Base-by-base conservation (phyloP, 106 monocot genomes). In the Chionographis japonica region DNA sequence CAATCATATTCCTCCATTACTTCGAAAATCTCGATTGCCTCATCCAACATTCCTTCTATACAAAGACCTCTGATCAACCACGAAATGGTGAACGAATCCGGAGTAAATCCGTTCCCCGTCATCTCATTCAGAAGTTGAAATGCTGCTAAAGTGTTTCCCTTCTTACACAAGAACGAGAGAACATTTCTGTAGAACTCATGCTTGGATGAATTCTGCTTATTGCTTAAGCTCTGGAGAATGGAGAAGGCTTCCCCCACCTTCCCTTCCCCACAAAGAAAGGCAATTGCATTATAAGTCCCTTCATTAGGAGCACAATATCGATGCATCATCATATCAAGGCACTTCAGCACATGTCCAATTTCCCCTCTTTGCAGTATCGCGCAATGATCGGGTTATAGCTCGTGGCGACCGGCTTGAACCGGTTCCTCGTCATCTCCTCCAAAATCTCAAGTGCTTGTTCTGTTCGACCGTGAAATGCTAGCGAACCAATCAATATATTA, bases 311-410 rank as follows among this genome's bases (percentile, higher is more conserved):
- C 4, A 68, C 85, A 83, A 51, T 77, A 54, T 50, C 68, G 59
- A 41, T 72, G 61, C 58, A 74, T 62, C 94, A 94, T 94, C 69
- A 66, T 70, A 8, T 88, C 81, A n/a, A 95, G 78, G 40, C 78
- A 81, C 14, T 75, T 72, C 2, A 72, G 52, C 37, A 80, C 75
- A 83, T 78, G 37, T 84, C 73, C 62, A 95, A 54, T 13, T 77
- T 77, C 42, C 85, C 78, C 13, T 91, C 88, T 46, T 63, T 78
- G 69, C 88, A 88, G 56, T 70, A 91, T 18, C 77, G 68, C 0
- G 83, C 73, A 64, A 95, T 83, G 58, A 95, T 86, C 0, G 94
- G 94, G 50, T 95, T 95, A 50, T 74, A 95, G 71, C 91, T 91
- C 10, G 88, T 68, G 0, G 83, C 81, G 17, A 86, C 86, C 10